These are phyloP conservation scores for Ulmus americana DNA, from an alignment of 331 rosid genomes.

Conservation along the genomic window DNA sequence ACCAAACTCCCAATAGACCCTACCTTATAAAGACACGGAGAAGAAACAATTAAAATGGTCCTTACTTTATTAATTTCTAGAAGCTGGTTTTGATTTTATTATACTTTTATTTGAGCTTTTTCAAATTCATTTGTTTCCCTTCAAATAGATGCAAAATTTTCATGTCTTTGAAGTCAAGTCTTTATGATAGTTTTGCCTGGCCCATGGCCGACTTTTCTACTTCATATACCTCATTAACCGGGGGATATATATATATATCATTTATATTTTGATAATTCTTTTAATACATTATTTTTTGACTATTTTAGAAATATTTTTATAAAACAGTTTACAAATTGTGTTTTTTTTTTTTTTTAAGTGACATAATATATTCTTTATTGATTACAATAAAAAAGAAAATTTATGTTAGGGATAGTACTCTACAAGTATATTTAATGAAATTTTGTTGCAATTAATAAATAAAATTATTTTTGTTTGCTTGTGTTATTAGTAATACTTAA, in stretches of 20 bases:
- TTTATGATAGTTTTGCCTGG: not conserved
- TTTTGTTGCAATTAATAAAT: too few species aligned
- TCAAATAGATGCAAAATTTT: not conserved
- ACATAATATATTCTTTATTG: too few species aligned
- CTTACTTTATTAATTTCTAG: not conserved
- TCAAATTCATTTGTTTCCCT: not conserved
- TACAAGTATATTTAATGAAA: too few species aligned
- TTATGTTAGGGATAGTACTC: too few species aligned
- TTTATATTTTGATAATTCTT: not conserved
- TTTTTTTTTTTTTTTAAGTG: too few species aligned
- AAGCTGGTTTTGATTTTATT: not conserved
- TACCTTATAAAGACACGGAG: not conserved
- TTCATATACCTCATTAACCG: too few species aligned
- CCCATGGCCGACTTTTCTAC: not conserved
- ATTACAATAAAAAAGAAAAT: too few species aligned
- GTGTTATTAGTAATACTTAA: too few species aligned
- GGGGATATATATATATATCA: too few species aligned
- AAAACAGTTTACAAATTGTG: too few species aligned
- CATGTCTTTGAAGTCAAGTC: not conserved
- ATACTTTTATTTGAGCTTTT: not conserved
- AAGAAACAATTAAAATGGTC: not conserved
- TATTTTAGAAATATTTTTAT: too few species aligned
- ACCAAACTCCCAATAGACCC: conserved; percentile 8
- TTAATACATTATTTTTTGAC: not conserved
- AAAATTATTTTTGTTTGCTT: too few species aligned